Evolutionary conservation across 805 yeast species (phyloP), one percentile per base, ranked within the genome.

Genomic region (Saccharomycodes ludwigii): DNA sequence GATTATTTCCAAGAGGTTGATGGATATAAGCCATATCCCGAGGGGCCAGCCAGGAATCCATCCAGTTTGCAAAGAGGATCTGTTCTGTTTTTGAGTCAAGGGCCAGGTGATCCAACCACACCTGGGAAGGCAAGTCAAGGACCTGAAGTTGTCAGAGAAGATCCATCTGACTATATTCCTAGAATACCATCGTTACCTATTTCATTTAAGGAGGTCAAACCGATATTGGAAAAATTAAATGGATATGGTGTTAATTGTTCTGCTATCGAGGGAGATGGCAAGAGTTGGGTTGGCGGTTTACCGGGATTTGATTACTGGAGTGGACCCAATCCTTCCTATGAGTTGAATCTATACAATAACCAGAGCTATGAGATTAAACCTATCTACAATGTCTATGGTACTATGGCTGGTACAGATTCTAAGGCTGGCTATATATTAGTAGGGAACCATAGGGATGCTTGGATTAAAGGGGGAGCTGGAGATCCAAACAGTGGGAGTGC

Each of bases 401-500:
- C 61, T 27, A 52, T 76, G 25, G 20, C 14, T 8, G 86, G 86
- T 24, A 48, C 52, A 9, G 58, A 61, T 24, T 52, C 58, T 23
- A 63, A 68, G 30, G 76, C 75, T 35, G 73, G 69, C 4, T 39
- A 39, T 13, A 63, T 79, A 29, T 49, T 80, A 21, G 49, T 79
- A 34, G 91, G 91, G 21, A 79, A 78, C 49, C 91, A 79, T 48
- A 68, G 84, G 34, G 91, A 80, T 48, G 75, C 86, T 3, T 81
- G 88, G 91, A 68, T 75, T 36, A 70, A 73, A 35, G 81, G 81
- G 30, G 83, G 83, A 11, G 85, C 86, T 1, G 76, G 73, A 17
- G 91, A 80, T 53, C 86, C 91, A 19, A 79, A 79, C 51, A 66
- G 77, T 18, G 88, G 88, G 1, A 66, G 80, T 12, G 76, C 85